Percentiles rank a stretch among this genome's conserved stretches.
Conservation (phyloP, 257 asterid genomes). For the Orobanche coerulescens region DNA sequence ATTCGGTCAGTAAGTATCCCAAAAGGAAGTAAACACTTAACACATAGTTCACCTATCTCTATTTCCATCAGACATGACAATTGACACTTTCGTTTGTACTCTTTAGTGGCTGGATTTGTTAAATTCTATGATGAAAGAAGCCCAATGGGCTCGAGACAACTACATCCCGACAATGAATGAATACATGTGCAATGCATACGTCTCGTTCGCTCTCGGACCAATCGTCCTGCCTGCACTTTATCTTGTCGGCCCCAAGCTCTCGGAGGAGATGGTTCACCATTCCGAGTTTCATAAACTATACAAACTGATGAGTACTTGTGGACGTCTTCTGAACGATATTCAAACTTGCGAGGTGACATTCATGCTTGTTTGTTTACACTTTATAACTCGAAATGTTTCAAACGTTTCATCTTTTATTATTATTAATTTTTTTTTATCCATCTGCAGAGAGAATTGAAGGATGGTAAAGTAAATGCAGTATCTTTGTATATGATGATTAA, state of each 20-base stretch:
- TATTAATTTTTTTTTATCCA: background rate
- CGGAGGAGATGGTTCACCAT: conserved; percentile 56
- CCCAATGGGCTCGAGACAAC: conserved; percentile 50
- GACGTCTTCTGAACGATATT: conserved; percentile 82
- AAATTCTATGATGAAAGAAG: conserved; percentile 70
- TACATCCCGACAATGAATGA: conserved; percentile 53
- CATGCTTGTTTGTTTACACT: background rate
- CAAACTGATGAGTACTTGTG: conserved; percentile 62
- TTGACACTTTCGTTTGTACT: conserved; percentile 20
- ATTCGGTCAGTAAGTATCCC: background rate
- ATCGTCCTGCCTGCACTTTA: conserved; percentile 76
- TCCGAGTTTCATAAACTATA: conserved; percentile 48
- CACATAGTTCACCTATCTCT: background rate
- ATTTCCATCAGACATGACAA: background rate
- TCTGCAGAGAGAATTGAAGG: conserved; percentile 70
- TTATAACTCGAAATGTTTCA: background rate
- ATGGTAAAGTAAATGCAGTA: conserved; percentile 61
- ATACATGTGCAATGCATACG: conserved; percentile 59
- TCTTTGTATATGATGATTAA: conserved; percentile 40
- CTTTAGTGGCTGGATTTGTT: conserved; percentile 76
- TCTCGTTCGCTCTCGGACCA: conserved; percentile 88
- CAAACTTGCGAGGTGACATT: conserved; percentile 53
- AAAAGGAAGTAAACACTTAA: background rate
- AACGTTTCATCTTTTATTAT: background rate
- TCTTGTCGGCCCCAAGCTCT: conserved; percentile 72